Base-by-base conservation (phyloP, 2,329 filamentous ascomycete genomes). In the Microsporum canis region DNA sequence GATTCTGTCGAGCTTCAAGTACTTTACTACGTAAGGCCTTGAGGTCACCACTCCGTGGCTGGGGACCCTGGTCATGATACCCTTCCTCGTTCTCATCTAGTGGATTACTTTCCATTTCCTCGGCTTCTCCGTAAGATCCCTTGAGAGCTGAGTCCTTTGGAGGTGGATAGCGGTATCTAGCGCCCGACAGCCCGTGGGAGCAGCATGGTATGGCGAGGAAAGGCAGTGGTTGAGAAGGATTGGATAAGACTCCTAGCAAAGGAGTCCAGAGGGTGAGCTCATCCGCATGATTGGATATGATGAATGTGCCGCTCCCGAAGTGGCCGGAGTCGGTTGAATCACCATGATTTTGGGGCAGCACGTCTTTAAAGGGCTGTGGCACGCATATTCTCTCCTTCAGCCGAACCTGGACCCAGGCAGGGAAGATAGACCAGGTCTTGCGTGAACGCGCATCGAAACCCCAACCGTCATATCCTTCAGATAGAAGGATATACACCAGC, bases 171-270 rank as follows among this genome's bases (percentile, higher is more conserved):
- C 94, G 85, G 71, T 87, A 94, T 62, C 78, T 73, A 1, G 83
- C 82, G 0, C 94, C 94, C 0, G 85, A 84, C 1, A 99, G 83
- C 62, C 88, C 82, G 75, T 97, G 91, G 65, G 89, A 95, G 76
- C 94, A 99, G 77, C 94, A 99, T 1, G 94, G 94, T 51, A 99
- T 96, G 67, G 89, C 88, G 64, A 99, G 84, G 73, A 96, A 99
- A 0, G 91, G 88, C 8, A 87, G 88, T 1, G 82, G 76, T 0
- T 87, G 91, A 14, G 61, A 60, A 0, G 72, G 72, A 59, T 65
- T 69, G 1, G 76, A 70, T 1, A 90, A 77, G 5, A 84, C 83
- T 0, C 89, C 91, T 45, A 99, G 82, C 17, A 97, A 81, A 0
- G 94, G 94, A 0, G 94, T 97, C 94, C 94, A 99, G 0, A 89